phyloP scores from a whole-genome alignment of 2,329 filamentous ascomycete genomes.

The Colletotrichum plurivorum region DNA sequence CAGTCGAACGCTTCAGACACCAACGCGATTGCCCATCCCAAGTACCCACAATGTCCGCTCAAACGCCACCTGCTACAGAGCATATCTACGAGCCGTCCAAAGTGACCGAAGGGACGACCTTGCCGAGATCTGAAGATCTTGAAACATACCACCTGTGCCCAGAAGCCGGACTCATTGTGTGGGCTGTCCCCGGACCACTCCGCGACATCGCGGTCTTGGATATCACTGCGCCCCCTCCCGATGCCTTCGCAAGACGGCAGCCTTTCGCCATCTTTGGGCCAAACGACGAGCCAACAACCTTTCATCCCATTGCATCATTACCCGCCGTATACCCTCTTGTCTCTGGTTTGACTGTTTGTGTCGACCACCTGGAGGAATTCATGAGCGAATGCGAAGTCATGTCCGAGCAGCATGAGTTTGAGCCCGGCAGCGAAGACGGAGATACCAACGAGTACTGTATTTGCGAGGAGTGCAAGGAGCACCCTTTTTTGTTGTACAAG shows the following conservation, averaged over 20 bases:
- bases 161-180: constrained; percentile 25
- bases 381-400: constrained; percentile 24
- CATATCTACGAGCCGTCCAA: constrained; percentile 24
- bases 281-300: constrained; percentile 23
- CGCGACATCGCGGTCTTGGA: constrained; percentile 23
- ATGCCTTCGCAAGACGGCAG: constrained; percentile 21
- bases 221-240: constrained; percentile 20
- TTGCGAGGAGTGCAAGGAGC: constrained; percentile 25
- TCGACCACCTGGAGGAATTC: constrained; percentile 23
- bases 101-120: constrained; percentile 18
- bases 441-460: constrained; percentile 22
- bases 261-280: constrained; percentile 17
- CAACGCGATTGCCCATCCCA: constrained; percentile 20
- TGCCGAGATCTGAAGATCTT: constrained; percentile 25
- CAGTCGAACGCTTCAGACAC: constrained; percentile 21
- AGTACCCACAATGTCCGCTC: constrained; percentile 21
- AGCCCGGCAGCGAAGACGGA: constrained; percentile 17
- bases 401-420: constrained; percentile 23
- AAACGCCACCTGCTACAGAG: constrained; percentile 21
- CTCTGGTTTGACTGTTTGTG: constrained; percentile 24
- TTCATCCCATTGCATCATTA: constrained; percentile 23
- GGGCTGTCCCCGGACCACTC: constrained; percentile 20
- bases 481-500: constrained; percentile 22
- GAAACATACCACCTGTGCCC: constrained; percentile 23
- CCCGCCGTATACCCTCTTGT: constrained; percentile 23